Base-by-base conservation (phyloP, 805 yeast species). In the Priceomyces carsonii region DNA sequence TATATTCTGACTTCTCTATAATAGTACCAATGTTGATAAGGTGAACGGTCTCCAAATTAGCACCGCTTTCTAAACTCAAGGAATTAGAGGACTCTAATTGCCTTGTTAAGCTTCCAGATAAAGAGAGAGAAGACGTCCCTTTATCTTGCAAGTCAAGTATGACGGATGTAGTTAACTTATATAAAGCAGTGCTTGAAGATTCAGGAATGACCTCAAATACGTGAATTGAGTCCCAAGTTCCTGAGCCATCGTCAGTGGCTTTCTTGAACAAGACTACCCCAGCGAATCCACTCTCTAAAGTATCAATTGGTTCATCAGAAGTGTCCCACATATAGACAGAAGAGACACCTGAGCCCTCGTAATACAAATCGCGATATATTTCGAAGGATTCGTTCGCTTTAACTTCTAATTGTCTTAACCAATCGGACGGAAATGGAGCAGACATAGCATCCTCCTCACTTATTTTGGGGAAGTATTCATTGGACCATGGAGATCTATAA, bases 291-390 rank as follows among this genome's bases (percentile, higher is more conserved):
- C 60, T 61, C 19, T 55, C 52, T 35, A 66, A 58, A 14, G 59
- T 48, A 3, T 57, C 44, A 29, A 51, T 53, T n/a, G 56, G 61
- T 15, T 75, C 82, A 9, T 77, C 87, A 22, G 79, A 81, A 15
- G 78, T 71, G 50, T 90, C 96, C 99, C 99, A 91, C 33, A 93
- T 67, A 56, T 93, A 91, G 12, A 85, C 95, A 38, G 90, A 80
- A 2, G 93, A 82, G 25, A 85, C 70, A 15, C 98, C 99, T 7
- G 64, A 53, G 25, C 97, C 97, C 59, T 90, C 98, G 58, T 89
- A 91, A 66, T 91, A 91, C 49, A 91, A 66, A 56, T 93, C 99
- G 46, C 96, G 74, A 65, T 93, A 91, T 23, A 91, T 76, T 51
- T 89, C 97, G 56, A 91, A 87, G 3, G 96, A 85, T 44, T 87